Base-by-base conservation (phyloP, 2,329 filamentous ascomycete species). In the Chrysoporthe cubensis region DNA sequence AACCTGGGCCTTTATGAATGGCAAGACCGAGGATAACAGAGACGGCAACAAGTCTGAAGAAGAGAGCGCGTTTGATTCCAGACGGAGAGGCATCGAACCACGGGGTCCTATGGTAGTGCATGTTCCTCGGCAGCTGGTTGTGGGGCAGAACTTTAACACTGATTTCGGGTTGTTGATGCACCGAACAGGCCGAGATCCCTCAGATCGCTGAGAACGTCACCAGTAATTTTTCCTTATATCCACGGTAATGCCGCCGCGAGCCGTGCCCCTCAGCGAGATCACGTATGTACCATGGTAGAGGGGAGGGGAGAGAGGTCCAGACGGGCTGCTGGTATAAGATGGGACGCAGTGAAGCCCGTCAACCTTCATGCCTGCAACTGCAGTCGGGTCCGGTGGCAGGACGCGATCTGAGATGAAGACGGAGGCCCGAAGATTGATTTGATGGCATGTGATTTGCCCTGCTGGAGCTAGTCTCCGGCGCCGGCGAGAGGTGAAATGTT, bases 91-190 rank as follows among this genome's bases (percentile, higher is more conserved):
- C 42, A n/a, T 26, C 18, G 16, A 32, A 32, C 32, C 50, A 54
- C 32, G 11, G 32, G 50, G 16, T 4, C 8, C n/a, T 52, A n/a
- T 21, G 48, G 48, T 52, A 52, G 21, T 52, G 48, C n/a, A 52
- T 14, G 14, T 0, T 34, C 26, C 11, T 32, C 50, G 50, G 50
- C 26, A 54, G 50, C 50, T 66, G 60, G 46, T 56, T 42, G 66
- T 64, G 63, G 66, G 56, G 63, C 56, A 50, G 43, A 9, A 26
- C 56, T 52, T 18, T 40, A 57, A 26, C 18, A 14, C 21, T 34
- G 18, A 18, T 32, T 59, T 67, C 65, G 64, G 67, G 67, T 50
- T 13, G 67, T 67, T 67, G 62, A 64, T 69, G 61, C 61, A 32
- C 67, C 67, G 67, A 69, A 52, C n/a, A 16, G 52, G 26, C 67